phyloP scores from a whole-genome alignment of 768 basidiomycete genomes.

The Lactarius deliciosus region DNA sequence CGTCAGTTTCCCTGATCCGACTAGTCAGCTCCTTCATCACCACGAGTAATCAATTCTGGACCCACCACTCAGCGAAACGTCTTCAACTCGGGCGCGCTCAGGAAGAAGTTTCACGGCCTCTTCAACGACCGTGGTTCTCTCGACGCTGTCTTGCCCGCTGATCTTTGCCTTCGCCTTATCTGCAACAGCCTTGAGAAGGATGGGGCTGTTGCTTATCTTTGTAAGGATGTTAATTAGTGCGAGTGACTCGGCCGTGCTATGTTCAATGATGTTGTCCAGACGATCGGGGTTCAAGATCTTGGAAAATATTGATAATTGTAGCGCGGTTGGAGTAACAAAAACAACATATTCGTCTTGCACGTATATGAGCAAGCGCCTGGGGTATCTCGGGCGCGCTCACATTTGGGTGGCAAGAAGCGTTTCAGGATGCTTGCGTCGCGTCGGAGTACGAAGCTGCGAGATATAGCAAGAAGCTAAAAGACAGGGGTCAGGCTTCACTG shows the following conservation, averaged over 20 bases:
- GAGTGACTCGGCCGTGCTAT: constrained; percentile 73
- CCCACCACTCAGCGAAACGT: constrained; percentile 77
- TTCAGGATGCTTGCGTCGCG: constrained; percentile 81
- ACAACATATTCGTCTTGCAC: constrained; percentile 92
- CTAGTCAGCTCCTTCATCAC: constrained; percentile 14
- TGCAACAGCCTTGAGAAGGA: constrained; percentile 76
- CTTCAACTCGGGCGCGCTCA: constrained; percentile 56
- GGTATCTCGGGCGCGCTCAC: constrained; percentile 45
- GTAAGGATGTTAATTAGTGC: constrained; percentile 77
- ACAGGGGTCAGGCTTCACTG: constrained; percentile 3
- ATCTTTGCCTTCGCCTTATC: constrained; percentile 54
- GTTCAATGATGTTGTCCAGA: constrained; percentile 65
- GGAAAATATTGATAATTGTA: constrained; percentile 79
- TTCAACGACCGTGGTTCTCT: constrained; percentile 50
- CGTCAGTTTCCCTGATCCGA: constrained; percentile 66
- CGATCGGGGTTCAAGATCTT: constrained; percentile 72
- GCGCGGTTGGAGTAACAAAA: constrained; percentile 84
- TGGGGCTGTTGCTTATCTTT: constrained; percentile 92
- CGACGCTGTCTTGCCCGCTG: constrained; percentile 37
- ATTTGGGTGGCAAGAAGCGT: constrained; percentile 87
- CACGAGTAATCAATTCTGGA: constrained; percentile 1
- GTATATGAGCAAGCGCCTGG: background rate
- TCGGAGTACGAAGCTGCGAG: constrained; percentile 87
- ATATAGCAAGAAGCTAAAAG: constrained; percentile 62
- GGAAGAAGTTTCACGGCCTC: constrained; percentile 68